These are phyloP conservation scores for Tulasnella sp. DNA, from an alignment of 768 basidiomycete species.

Conservation along the genomic window DNA sequence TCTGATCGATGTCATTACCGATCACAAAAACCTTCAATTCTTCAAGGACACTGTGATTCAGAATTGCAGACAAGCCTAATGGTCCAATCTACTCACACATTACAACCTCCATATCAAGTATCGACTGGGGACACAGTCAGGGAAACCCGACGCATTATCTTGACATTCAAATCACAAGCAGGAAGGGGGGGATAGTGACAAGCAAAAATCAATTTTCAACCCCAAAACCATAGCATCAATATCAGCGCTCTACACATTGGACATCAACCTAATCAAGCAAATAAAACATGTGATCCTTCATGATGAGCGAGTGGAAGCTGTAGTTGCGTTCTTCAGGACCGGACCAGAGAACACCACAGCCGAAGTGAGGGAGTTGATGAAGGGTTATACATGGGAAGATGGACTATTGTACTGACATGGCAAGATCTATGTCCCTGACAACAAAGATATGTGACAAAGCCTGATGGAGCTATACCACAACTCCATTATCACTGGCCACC, in stretches of 20 bases:
- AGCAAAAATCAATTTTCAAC: neutral
- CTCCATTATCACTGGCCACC: constrained; percentile 23
- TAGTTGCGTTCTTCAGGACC: neutral
- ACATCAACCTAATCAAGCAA: neutral
- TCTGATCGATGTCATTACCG: constrained; percentile 21
- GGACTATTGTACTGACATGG: neutral
- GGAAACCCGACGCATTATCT: neutral
- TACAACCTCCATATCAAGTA: constrained; percentile 14
- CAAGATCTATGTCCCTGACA: constrained; percentile 22
- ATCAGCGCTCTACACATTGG: neutral
- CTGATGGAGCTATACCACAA: constrained; percentile 24
- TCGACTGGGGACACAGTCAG: constrained; percentile 7
- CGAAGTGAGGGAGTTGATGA: neutral
- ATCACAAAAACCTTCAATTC: constrained; percentile 22
- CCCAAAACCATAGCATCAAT: neutral
- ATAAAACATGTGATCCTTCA: neutral
- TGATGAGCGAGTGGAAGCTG: neutral
- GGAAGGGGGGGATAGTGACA: neutral
- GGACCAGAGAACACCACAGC: neutral
- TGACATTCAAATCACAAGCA: neutral
- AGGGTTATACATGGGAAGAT: neutral
- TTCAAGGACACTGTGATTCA: constrained; percentile 15
- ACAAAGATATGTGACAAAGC: constrained; percentile 17
- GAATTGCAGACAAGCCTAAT: constrained; percentile 21
- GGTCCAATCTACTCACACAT: constrained; percentile 16